Percentiles rank a stretch among this genome's conserved stretches.
Conservation (phyloP, 2,329 filamentous ascomycete species). For the Neonectria sp. region DNA sequence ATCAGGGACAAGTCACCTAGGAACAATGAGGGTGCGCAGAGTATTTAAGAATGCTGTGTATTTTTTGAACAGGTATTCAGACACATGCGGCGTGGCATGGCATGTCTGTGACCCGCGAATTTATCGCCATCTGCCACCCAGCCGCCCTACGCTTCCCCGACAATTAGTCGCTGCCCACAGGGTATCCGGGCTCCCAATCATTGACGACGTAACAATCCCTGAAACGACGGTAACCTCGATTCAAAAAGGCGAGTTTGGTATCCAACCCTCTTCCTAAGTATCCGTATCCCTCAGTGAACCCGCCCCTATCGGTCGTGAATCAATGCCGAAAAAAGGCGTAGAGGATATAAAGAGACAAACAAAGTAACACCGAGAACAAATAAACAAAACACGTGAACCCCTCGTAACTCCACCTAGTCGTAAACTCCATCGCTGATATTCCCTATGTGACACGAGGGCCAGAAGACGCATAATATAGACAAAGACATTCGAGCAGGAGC, state of each 20-base stretch:
- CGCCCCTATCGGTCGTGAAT: constrained; percentile 33
- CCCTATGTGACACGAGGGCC: constrained; percentile 47
- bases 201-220: constrained; percentile 44
- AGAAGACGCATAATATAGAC: constrained; percentile 47
- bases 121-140: constrained; percentile 31
- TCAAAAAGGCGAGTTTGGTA: constrained; percentile 37
- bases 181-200: constrained; percentile 48
- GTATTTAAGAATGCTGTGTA: constrained; percentile 20
- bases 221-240: constrained; percentile 38
- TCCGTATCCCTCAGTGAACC: constrained; percentile 34
- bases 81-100: constrained; percentile 29
- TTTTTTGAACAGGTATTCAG: constrained; percentile 40
- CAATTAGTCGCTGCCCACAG: constrained; percentile 48
- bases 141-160: constrained; percentile 35
- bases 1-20: neutral
- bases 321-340: constrained; percentile 30
- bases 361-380: constrained; percentile 27
- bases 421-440: constrained; percentile 55
- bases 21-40: neutral
- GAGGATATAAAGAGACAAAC: constrained; percentile 28
- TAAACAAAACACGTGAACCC: constrained; percentile 38
- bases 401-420: constrained; percentile 45
- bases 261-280: constrained; percentile 37
- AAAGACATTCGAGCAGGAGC: constrained; percentile 37
- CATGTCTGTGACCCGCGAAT: constrained; percentile 38